A percentile compares a stretch with the other conserved stretches of the same genome.
Conservation (phyloP, 2,329 filamentous ascomycete species). For the Pseudomassariella vexata region DNA sequence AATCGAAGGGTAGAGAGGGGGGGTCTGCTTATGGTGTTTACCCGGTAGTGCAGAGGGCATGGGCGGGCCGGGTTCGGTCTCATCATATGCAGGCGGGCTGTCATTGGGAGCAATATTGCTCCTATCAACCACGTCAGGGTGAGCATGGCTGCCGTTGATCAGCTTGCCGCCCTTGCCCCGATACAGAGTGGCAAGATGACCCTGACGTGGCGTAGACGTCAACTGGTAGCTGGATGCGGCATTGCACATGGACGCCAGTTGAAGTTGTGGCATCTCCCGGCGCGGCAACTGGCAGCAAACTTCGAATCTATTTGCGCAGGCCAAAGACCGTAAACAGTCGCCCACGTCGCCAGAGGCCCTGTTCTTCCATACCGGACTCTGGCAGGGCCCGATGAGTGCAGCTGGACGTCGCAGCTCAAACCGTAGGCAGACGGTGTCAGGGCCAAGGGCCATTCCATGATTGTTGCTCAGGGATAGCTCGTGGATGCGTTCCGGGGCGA, state of each 20-base stretch:
- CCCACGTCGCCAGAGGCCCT: neutral
- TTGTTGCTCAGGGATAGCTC: neutral
- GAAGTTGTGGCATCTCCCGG: conserved; percentile 1
- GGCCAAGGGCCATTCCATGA: conserved; percentile 1
- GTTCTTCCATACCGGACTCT: conserved; percentile 1
- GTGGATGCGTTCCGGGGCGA: conserved; percentile 2
- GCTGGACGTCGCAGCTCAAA: neutral
- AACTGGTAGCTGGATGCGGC: neutral
- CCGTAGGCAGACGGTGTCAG: conserved; percentile 3
- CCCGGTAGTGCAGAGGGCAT: conserved; percentile 1
- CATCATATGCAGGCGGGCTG: conserved; percentile 1
- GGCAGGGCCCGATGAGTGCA: neutral
- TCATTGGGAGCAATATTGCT: neutral
- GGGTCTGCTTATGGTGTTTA: too few species aligned
- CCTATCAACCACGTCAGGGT: neutral
- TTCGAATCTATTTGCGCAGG: neutral
- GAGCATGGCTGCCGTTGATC: too few species aligned
- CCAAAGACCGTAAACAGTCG: neutral
- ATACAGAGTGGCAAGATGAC: conserved; percentile 1
- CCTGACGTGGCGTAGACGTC: conserved; percentile 1
- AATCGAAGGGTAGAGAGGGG: too few species aligned
- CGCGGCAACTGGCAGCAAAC: conserved; percentile 1
- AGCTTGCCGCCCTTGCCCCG: conserved; percentile 3
- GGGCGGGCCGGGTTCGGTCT: conserved; percentile 2
- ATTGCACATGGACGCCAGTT: neutral